A percentile compares a stretch with the other conserved stretches of the same genome.
Conservation (phyloP, 495 filamentous ascomycete genomes). For the Amniculicola lignicola region DNA sequence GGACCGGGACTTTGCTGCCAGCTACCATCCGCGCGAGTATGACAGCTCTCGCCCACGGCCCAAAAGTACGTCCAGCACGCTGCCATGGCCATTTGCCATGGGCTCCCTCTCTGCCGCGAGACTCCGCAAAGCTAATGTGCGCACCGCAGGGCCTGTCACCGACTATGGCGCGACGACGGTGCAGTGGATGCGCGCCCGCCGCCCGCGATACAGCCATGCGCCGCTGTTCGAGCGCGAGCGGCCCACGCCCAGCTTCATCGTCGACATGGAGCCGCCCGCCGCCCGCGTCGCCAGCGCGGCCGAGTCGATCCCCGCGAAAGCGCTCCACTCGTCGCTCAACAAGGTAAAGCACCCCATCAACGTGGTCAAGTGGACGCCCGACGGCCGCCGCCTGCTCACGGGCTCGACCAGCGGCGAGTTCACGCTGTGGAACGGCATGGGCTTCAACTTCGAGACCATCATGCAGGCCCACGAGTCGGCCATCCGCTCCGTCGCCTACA, state of each 20-base stretch:
- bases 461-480: slow-evolving; percentile 97
- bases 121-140: not conserved
- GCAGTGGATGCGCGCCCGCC: slow-evolving; percentile 86
- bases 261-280: slow-evolving; percentile 52
- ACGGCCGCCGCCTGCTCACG: slow-evolving; percentile 85
- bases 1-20: no score
- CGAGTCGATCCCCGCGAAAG: slow-evolving; percentile 81
- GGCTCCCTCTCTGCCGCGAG: not conserved
- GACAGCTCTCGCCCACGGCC: slow-evolving; percentile 23
- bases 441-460: slow-evolving; percentile 98
- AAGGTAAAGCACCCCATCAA: slow-evolving; percentile 97
- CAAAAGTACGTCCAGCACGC: slow-evolving; percentile 17
- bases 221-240: slow-evolving; percentile 71
- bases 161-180: slow-evolving; percentile 92
- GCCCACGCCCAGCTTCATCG: slow-evolving; percentile 80
- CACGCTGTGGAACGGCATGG: slow-evolving; percentile 96
- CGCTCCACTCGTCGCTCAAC: slow-evolving; percentile 92
- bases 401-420: slow-evolving; percentile 96
- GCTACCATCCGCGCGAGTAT: slow-evolving; percentile 16
- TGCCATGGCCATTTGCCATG: not conserved
- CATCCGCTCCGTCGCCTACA: slow-evolving; percentile 82
- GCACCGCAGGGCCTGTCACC: slow-evolving; percentile 69
- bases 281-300: slow-evolving; percentile 55
- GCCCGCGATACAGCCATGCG: slow-evolving; percentile 67
- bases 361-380: slow-evolving; percentile 96